Percentiles rank a stretch among this genome's conserved stretches.
Evolutionary conservation across 306 rosid species (phyloP).

Genomic region (Trifolium pratense): DNA sequence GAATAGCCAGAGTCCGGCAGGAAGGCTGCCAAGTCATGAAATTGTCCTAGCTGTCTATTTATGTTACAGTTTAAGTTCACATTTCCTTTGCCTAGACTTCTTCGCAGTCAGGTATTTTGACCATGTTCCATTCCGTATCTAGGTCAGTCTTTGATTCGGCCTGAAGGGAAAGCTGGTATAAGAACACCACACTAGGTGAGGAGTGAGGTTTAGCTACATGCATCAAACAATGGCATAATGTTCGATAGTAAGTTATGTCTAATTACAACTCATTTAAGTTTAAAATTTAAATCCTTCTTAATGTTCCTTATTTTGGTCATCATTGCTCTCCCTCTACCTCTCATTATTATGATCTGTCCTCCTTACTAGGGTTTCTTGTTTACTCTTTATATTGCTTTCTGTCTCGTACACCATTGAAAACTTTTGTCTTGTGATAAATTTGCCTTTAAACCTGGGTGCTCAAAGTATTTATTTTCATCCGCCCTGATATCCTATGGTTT

Average conservation of each 20-base stretch:
- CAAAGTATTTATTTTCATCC: background rate
- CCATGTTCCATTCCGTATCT: background rate
- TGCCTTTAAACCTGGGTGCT: background rate
- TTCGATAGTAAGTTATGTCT: background rate
- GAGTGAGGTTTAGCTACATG: background rate
- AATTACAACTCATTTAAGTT: background rate
- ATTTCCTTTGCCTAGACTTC: background rate
- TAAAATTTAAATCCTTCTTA: background rate
- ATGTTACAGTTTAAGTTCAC: background rate
- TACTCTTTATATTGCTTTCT: background rate
- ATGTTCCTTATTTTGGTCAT: background rate
- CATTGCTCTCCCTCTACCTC: background rate
- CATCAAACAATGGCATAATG: background rate
- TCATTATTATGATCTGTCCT: background rate
- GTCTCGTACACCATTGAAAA: background rate
- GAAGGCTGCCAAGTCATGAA: no score
- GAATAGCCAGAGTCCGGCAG: no score
- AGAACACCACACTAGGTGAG: background rate
- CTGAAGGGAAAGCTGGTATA: background rate
- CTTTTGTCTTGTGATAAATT: background rate
- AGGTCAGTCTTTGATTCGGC: background rate
- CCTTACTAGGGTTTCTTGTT: background rate
- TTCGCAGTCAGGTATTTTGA: background rate
- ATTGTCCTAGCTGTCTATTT: no score
- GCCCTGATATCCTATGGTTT: background rate